phyloP scores from a whole-genome alignment of 305 asterid species.

The Solanum hybrid region DNA sequence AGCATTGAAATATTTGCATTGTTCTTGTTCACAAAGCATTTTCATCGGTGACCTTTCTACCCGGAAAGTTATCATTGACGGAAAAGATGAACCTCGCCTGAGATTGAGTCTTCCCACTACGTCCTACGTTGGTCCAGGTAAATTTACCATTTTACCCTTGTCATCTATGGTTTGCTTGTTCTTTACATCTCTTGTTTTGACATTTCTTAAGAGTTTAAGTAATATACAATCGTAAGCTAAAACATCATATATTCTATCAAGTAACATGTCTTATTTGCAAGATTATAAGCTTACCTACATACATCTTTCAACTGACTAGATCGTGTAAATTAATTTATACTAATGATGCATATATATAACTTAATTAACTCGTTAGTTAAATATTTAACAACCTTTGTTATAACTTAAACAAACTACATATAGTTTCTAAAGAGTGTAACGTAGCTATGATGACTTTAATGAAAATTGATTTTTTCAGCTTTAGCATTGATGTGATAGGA shows the following conservation, averaged over 20 bases:
- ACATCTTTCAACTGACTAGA: not conserved
- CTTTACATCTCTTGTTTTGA: not conserved
- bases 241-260: not conserved
- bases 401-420: not conserved
- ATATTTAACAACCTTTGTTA: not conserved
- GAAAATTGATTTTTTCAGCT: not conserved
- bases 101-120: conserved; percentile 31
- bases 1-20: conserved; percentile 56
- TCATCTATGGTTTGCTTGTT: not conserved
- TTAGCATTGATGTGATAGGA: not conserved
- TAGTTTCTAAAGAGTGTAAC: not conserved
- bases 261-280: not conserved
- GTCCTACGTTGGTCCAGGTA: conserved; percentile 59
- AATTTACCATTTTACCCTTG: not conserved
- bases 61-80: conserved; percentile 38
- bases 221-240: not conserved
- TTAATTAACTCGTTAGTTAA: not conserved
- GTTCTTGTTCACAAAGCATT: conserved; percentile 30
- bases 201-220: not conserved
- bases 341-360: not conserved
- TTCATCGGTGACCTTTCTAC: conserved; percentile 38
- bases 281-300: not conserved
- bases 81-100: conserved; percentile 45
- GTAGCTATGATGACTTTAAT: not conserved
- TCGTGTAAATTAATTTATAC: not conserved